Evolutionary conservation across 1,139 yeast species (phyloP).

Genomic region (Candida pseudocylindracea): DNA sequence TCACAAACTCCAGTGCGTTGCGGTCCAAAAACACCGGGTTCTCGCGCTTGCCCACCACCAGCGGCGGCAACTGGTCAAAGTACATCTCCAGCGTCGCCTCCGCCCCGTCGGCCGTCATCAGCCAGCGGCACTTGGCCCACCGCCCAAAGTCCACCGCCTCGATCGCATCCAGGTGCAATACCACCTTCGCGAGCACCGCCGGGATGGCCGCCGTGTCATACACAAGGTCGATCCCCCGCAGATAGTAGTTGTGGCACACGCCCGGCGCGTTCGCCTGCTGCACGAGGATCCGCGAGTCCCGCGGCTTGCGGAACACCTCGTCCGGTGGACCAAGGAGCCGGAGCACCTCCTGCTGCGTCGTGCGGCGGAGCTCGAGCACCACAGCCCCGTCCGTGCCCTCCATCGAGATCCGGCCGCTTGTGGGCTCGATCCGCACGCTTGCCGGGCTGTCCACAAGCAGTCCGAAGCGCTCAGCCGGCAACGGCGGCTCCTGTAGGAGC

Average conservation of each 20-base stretch:
- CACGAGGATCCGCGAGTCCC: conserved; percentile 17
- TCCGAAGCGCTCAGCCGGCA: conserved; percentile 1
- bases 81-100: conserved; percentile 6
- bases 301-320: conserved; percentile 21
- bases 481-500: too few species aligned
- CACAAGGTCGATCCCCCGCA: conserved; percentile 27
- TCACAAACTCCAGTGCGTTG: conserved; percentile 20
- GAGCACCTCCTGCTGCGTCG: conserved; percentile 27
- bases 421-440: too few species aligned
- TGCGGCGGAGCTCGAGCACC: conserved; percentile 3
- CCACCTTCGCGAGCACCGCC: conserved; percentile 12
- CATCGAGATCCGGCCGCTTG: background rate
- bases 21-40: conserved; percentile 24
- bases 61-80: conserved; percentile 12
- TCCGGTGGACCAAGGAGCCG: conserved; percentile 32
- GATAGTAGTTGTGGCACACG: conserved; percentile 33
- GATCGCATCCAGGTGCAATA: conserved; percentile 28
- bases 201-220: conserved; percentile 14
- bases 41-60: conserved; percentile 4
- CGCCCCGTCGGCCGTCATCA: conserved; percentile 3
- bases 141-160: conserved; percentile 24
- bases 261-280: conserved; percentile 13
- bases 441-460: background rate
- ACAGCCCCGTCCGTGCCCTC: background rate
- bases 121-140: conserved; percentile 25